phyloP scores from a whole-genome alignment of 1,284 basidiomycete genomes.

The Rugosomyces carneus region DNA sequence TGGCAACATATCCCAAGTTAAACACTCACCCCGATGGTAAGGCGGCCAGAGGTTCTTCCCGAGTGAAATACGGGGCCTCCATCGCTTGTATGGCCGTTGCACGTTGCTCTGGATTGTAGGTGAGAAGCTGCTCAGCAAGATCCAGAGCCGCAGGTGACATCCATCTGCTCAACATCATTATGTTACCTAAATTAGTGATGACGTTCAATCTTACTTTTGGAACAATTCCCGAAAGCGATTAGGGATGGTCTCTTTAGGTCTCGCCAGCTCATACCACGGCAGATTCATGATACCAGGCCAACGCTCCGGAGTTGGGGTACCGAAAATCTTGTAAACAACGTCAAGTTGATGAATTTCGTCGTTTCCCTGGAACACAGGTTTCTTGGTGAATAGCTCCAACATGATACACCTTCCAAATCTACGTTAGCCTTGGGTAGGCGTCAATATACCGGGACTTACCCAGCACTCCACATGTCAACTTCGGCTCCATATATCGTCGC shows the following conservation, averaged over 20 bases:
- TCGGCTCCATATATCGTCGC: constrained; percentile 96
- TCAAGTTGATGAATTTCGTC: constrained; percentile 98
- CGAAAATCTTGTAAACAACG: constrained; percentile 85
- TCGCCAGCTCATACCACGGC: constrained; percentile 98
- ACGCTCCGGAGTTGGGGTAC: constrained; percentile 76
- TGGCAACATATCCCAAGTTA: background rate
- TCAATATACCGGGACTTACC: constrained; percentile 45
- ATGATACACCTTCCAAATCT: constrained; percentile 80
- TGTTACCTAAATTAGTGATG: background rate
- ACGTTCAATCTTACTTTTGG: constrained; percentile 53
- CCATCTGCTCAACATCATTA: constrained; percentile 46
- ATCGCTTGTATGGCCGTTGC: constrained; percentile 79
- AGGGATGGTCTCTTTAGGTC: constrained; percentile 69
- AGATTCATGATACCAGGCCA: constrained; percentile 84
- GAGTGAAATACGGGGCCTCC: constrained; percentile 74
- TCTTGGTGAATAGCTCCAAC: constrained; percentile 93
- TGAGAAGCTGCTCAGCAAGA: constrained; percentile 76
- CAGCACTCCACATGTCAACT: constrained; percentile 99
- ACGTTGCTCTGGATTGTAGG: constrained; percentile 81
- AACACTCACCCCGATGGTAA: constrained; percentile 72
- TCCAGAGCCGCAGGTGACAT: constrained; percentile 79
- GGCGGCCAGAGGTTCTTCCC: constrained; percentile 70
- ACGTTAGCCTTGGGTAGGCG: background rate
- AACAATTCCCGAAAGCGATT: constrained; percentile 77
- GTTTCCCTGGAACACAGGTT: constrained; percentile 92